Evolutionary conservation across 495 filamentous ascomycete genomes (phyloP), one percentile per base, ranked within the genome.

Genomic region (Penicillium silybi): DNA sequence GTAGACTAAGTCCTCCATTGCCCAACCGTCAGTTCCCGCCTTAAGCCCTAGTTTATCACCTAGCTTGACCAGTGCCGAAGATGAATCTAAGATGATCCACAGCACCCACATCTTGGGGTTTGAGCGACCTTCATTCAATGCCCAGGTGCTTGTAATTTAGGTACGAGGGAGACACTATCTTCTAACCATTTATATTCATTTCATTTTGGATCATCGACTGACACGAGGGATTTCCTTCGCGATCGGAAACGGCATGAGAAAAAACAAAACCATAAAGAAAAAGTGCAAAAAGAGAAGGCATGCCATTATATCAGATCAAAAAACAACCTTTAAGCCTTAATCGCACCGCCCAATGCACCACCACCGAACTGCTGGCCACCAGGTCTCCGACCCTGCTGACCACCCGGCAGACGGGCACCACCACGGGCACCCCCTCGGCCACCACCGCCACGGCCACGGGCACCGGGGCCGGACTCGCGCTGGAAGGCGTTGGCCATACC

Each of bases 401-500:
- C 76, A 49, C 78, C 77, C 22, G 74, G 74, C 4, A 75, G 34
- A 41, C 77, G 67, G 22, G 77, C 59, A 48, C 89, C 88, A 50
- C 88, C 85, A 52, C 90, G 77, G 29, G 85, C 85, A 22, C 89
- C 79, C 18, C 85, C 84, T 22, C 85, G 76, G 32, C 84, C 77
- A 43, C 59, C 62, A 42, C 80, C 79, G 47, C 82, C 66, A 50
- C 90, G 85, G 52, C 90, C 89, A 46, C 89, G 81, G 64, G 82
- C 83, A 58, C 87, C 84, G 55, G 83, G 79, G 57, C 86, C 88
- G 53, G 87, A 87, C 71, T 91, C 85, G 65, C 90, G 75, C 78
- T 95, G 90, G 70, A 96, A 96, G 46, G 92, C 92, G 63, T 95
- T 95, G 41, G 92, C 85, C 58, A 90, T 93, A 49, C 93, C 93